A percentile compares a stretch with the other conserved stretches of the same genome.
Conservation (phyloP, 2,329 filamentous ascomycete genomes). For the Ambrosiella xylebori region DNA sequence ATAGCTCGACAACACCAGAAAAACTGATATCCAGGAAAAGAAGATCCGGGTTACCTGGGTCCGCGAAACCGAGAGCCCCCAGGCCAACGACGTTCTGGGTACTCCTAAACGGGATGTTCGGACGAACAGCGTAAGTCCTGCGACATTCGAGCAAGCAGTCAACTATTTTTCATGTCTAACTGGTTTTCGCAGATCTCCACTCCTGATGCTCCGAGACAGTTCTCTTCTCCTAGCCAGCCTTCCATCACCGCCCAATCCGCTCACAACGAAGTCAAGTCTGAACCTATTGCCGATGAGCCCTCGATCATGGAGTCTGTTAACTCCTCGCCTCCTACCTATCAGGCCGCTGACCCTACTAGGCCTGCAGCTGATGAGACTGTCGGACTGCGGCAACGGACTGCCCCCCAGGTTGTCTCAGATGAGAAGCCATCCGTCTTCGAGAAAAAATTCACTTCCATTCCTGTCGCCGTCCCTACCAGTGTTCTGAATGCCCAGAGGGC, state of each 20-base stretch:
- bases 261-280: slow-evolving; percentile 2
- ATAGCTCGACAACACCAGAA: slow-evolving; percentile 66
- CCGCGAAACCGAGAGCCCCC: slow-evolving; percentile 34
- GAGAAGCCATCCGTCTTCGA: slow-evolving; percentile 5
- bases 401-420: not conserved
- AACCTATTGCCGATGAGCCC: slow-evolving; percentile 1
- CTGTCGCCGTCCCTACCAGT: not conserved
- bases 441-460: not conserved
- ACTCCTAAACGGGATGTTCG: slow-evolving; percentile 12
- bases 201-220: slow-evolving; percentile 28
- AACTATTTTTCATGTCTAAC: slow-evolving; percentile 14
- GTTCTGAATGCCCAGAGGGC: slow-evolving; percentile 9
- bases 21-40: slow-evolving; percentile 67
- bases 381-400: slow-evolving; percentile 10
- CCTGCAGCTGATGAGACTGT: slow-evolving; percentile 1
- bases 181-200: slow-evolving; percentile 20
- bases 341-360: not conserved
- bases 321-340: slow-evolving; percentile 5
- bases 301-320: slow-evolving; percentile 32
- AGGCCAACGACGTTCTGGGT: slow-evolving; percentile 11
- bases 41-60: slow-evolving; percentile 91
- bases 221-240: slow-evolving; percentile 27
- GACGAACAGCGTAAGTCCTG: slow-evolving; percentile 10
- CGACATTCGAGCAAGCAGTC: not conserved
- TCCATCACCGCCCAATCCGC: slow-evolving; percentile 18